Evolutionary conservation across 1,284 basidiomycete species (phyloP).

Genomic region (Tilletia walkeri): DNA sequence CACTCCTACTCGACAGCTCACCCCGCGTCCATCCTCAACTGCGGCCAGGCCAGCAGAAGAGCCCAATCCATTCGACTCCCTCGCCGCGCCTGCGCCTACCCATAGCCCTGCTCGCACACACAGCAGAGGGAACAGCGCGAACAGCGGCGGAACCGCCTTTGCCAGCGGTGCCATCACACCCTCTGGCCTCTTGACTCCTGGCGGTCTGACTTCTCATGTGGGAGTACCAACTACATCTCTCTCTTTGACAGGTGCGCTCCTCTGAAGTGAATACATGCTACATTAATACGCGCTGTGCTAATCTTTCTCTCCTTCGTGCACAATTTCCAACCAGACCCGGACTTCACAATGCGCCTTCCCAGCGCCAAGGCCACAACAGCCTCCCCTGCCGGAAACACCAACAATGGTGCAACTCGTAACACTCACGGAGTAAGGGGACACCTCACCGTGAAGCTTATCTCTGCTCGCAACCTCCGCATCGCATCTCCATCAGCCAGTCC

Average conservation of each 20-base stretch:
- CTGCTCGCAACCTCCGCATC: slow-evolving; percentile 73
- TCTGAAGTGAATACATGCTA: not conserved
- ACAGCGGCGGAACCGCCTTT: slow-evolving; percentile 24
- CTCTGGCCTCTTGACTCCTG: slow-evolving; percentile 42
- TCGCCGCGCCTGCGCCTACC: slow-evolving; percentile 22
- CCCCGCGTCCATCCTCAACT: not conserved
- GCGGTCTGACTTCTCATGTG: slow-evolving; percentile 42
- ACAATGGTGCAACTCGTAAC: slow-evolving; percentile 37
- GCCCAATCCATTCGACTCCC: slow-evolving; percentile 46
- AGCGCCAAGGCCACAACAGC: slow-evolving; percentile 36
- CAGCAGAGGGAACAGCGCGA: slow-evolving; percentile 31
- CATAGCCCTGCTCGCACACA: slow-evolving; percentile 30
- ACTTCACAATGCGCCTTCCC: slow-evolving; percentile 54
- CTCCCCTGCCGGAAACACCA: not conserved
- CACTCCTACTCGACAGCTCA: slow-evolving; percentile 30
- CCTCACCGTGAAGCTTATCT: slow-evolving; percentile 92
- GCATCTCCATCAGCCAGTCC: slow-evolving; percentile 64
- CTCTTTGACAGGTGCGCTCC: slow-evolving; percentile 32
- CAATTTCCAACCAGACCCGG: slow-evolving; percentile 27
- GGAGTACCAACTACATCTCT: slow-evolving; percentile 46
- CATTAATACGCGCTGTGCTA: not conserved
- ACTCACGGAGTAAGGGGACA: slow-evolving; percentile 65
- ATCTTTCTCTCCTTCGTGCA: not conserved
- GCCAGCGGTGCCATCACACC: slow-evolving; percentile 28
- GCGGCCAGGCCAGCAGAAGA: slow-evolving; percentile 28